phyloP scores from a whole-genome alignment of 31 red algal species.

The Odonthalia washingtoniensis region DNA sequence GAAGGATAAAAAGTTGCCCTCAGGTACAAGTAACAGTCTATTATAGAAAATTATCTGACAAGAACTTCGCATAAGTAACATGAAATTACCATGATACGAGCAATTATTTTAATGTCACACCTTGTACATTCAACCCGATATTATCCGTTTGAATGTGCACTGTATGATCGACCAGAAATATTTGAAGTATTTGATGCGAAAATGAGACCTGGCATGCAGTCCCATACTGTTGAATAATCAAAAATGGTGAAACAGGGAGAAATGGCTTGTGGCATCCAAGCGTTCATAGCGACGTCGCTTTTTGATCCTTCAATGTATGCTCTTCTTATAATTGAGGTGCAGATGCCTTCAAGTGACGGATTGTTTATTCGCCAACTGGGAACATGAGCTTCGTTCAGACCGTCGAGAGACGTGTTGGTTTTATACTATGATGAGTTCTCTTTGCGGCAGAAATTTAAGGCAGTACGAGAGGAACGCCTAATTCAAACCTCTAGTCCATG shows the following conservation, averaged over 20 bases:
- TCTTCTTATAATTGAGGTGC: slow-evolving; percentile 3
- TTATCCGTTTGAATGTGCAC: no score
- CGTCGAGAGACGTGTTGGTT: background rate
- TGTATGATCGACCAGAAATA: no score
- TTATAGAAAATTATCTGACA: no score
- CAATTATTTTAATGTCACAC: no score
- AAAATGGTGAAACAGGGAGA: background rate
- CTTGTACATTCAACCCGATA: no score
- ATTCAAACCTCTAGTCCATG: slow-evolving; percentile 30
- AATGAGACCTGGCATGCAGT: no score
- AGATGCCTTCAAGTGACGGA: background rate
- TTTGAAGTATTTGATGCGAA: no score
- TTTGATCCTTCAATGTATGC: background rate
- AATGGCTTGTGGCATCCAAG: background rate
- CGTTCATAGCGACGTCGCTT: background rate
- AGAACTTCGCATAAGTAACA: no score
- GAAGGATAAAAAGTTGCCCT: no score
- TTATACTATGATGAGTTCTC: background rate
- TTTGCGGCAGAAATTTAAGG: slow-evolving; percentile 7
- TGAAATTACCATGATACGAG: no score
- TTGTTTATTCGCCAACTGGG: background rate
- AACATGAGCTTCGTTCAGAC: background rate
- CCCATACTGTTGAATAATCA: no score
- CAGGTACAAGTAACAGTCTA: no score
- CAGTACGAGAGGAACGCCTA: slow-evolving; percentile 1